Evolutionary conservation across 805 yeast species (phyloP), one percentile per base, ranked within the genome.

Genomic region (Myxozyma melibiosi): DNA sequence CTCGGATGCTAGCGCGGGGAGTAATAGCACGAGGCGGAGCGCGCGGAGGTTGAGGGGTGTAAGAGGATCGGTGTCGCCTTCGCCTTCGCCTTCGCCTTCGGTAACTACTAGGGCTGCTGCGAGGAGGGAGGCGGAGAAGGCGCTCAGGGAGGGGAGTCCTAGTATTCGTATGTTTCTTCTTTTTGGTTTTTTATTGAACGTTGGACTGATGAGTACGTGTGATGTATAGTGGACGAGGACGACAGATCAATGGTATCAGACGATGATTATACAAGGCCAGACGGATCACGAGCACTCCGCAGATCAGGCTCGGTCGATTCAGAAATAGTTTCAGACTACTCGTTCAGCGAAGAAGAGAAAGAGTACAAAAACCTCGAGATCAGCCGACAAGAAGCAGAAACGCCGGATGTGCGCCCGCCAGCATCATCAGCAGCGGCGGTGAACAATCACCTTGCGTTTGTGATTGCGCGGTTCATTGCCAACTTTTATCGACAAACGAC

Each of bases 281-380:
- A n/a, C n/a, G n/a, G n/a, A n/a, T n/a, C n/a, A n/a, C n/a, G n/a
- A n/a, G n/a, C n/a, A n/a, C n/a, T n/a, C n/a, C n/a, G n/a, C n/a
- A n/a, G n/a, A n/a, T n/a, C n/a, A n/a, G n/a, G n/a, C n/a, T n/a
- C n/a, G n/a, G n/a, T n/a, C n/a, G n/a, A n/a, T n/a, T 37, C 25
- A 7, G 52, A 41, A 16, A n/a, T 35, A 13, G 44, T 37, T 25
- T 38, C 49, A n/a, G 39, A 37, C 28, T 57, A 57, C 46, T 40
- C 51, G 22, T 57, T 57, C 35, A 34, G 27, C 11, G 59, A 54
- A 18, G 62, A 57, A 47, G 62, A 57, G 11, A 34, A 20, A 7
- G 55, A 39, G 14, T 57, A 44, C 35, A 28, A 45, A 8, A 45
- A 34, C 9, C 22, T 46, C 31, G 41, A 28, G 20, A 53, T 24